Conservation (phyloP, 371 early-diverging fungal species). For the Parasitella parasitica region DNA sequence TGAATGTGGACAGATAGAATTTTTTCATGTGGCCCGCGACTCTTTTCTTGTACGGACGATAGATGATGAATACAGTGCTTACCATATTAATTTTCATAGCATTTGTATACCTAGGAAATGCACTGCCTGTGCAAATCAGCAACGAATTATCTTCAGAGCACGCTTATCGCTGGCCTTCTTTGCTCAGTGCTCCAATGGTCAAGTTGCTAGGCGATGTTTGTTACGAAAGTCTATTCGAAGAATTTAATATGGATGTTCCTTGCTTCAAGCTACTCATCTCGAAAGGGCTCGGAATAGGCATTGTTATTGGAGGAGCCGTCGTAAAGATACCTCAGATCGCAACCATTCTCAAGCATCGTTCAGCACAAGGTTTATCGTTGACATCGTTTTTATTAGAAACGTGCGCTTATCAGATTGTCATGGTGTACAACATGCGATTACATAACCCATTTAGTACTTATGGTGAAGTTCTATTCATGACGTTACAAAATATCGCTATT, state of each 20-base stretch:
- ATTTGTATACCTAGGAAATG: neutral
- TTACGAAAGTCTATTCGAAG: slow-evolving; percentile 66
- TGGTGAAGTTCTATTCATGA: slow-evolving; percentile 81
- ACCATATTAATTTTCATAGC: neutral
- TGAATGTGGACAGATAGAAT: too few relatives aligned
- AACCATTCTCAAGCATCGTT: slow-evolving; percentile 76
- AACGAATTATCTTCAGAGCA: neutral
- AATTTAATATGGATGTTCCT: slow-evolving; percentile 62
- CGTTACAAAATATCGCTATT: slow-evolving; percentile 76
- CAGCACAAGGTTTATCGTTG: slow-evolving; percentile 82
- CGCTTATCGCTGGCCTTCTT: slow-evolving; percentile 2
- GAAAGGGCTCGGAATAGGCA: slow-evolving; percentile 89
- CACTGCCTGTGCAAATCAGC: neutral
- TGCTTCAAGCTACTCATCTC: slow-evolving; percentile 86
- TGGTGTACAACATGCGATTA: slow-evolving; percentile 84
- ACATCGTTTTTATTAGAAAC: slow-evolving; percentile 84
- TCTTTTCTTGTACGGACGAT: too few relatives aligned
- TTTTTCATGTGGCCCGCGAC: too few relatives aligned
- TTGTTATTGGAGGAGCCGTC: slow-evolving; percentile 85
- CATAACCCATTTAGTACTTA: slow-evolving; percentile 91
- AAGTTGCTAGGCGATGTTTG: slow-evolving; percentile 71
- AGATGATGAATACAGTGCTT: too few relatives aligned
- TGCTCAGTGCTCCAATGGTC: slow-evolving; percentile 51
- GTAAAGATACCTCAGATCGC: slow-evolving; percentile 96
- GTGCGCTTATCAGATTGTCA: slow-evolving; percentile 68